A percentile compares a stretch with the other conserved stretches of the same genome.
phyloP scores from a whole-genome alignment of 2,329 filamentous ascomycete genomes.

The Aspergillus sp. region DNA sequence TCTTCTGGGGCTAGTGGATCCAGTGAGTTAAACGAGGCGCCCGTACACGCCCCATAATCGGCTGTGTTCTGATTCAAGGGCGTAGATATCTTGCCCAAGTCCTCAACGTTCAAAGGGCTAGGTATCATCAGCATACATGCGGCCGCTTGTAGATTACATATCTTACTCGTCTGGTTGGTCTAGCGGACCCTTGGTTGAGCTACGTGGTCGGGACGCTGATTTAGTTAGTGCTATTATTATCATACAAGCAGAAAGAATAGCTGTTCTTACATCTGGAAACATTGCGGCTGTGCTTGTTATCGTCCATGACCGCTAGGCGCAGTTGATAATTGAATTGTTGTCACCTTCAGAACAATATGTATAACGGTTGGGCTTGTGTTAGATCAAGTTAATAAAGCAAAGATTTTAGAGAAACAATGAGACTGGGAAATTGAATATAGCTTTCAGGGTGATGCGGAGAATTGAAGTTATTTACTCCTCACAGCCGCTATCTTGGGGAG shows the following conservation, averaged over 20 bases:
- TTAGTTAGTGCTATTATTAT: conserved; percentile 13
- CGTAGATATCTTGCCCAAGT: conserved; percentile 17
- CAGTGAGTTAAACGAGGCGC: conserved; percentile 33
- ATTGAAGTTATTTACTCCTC: neutral
- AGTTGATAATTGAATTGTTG: neutral
- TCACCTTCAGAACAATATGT: neutral
- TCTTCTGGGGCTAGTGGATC: conserved; percentile 36
- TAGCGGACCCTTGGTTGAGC: conserved; percentile 72
- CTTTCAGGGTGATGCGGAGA: neutral
- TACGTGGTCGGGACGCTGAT: conserved; percentile 42
- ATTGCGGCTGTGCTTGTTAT: conserved; percentile 34
- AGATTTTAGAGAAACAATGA: neutral
- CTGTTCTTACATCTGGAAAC: conserved; percentile 37
- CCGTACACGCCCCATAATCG: conserved; percentile 21
- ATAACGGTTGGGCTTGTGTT: neutral
- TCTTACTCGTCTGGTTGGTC: conserved; percentile 70
- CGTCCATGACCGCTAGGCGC: conserved; percentile 12
- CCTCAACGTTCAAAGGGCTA: conserved; percentile 29
- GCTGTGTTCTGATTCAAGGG: conserved; percentile 16
- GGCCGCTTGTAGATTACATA: neutral
- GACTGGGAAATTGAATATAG: neutral
- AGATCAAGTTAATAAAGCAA: no score
- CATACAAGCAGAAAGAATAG: neutral
- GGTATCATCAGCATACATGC: conserved; percentile 16
- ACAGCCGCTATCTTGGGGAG: neutral